phyloP scores from a whole-genome alignment of 352 stramenopile species.

The Pythium scleroteichum region DNA sequence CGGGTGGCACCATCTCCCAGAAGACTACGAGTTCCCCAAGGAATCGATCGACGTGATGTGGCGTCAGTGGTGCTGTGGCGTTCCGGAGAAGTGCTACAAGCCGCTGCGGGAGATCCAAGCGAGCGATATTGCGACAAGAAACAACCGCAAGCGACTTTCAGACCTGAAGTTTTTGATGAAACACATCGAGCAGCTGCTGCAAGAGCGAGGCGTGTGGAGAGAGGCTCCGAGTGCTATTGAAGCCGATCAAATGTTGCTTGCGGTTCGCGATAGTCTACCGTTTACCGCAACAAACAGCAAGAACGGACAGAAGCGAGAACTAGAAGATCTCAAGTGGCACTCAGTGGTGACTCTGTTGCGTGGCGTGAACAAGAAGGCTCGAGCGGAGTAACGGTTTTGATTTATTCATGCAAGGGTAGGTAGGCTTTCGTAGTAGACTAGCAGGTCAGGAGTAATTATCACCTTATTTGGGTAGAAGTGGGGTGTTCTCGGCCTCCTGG shows the following conservation, averaged over 20 bases:
- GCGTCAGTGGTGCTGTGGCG: slow-evolving; percentile 33
- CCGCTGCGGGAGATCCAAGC: slow-evolving; percentile 22
- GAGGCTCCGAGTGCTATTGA: slow-evolving; percentile 19
- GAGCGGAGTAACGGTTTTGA: not conserved
- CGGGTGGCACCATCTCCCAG: slow-evolving; percentile 30
- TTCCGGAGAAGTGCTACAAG: not conserved
- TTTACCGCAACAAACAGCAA: slow-evolving; percentile 11
- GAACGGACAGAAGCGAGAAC: slow-evolving; percentile 20
- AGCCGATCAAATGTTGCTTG: slow-evolving; percentile 30
- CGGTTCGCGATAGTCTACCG: slow-evolving; percentile 12
- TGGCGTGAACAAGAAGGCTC: slow-evolving; percentile 25
- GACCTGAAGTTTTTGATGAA: slow-evolving; percentile 35
- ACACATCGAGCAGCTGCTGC: slow-evolving; percentile 21
- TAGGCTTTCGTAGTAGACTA: not conserved
- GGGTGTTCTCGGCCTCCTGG: slow-evolving; percentile 3
- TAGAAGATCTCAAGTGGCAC: slow-evolving; percentile 30
- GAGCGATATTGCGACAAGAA: slow-evolving; percentile 20
- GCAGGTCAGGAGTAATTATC: slow-evolving; percentile 1
- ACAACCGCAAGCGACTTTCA: slow-evolving; percentile 31
- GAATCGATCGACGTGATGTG: slow-evolving; percentile 29
- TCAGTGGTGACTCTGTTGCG: slow-evolving; percentile 28
- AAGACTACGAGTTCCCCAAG: slow-evolving; percentile 30
- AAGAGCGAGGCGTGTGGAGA: slow-evolving; percentile 27
- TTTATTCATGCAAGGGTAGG: not conserved
- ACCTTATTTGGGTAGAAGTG: slow-evolving; percentile 15